Base-by-base conservation (phyloP, 495 filamentous ascomycete species). In the Podospora australis region DNA sequence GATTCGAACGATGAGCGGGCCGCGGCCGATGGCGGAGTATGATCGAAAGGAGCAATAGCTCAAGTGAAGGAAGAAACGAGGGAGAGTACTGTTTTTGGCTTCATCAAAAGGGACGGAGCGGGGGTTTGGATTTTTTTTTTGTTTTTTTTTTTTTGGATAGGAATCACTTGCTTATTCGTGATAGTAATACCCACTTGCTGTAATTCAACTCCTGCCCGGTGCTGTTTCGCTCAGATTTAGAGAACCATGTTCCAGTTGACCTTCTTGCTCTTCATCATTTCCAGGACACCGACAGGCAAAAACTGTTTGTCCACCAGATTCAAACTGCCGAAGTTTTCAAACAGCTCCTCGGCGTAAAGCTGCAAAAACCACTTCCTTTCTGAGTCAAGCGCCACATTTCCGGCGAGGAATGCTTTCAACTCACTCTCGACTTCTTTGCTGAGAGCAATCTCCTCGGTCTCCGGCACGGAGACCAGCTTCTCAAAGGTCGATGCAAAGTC, bases 201-300 rank as follows among this genome's bases (percentile, higher is more conserved):
- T 48, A 44, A 44, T 48, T 5, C 10, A 39, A n/a, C n/a, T n/a
- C n/a, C n/a, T n/a, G n/a, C n/a, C n/a, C n/a, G n/a, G n/a, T n/a
- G n/a, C n/a, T n/a, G n/a, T n/a, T n/a, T n/a, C n/a, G 8, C 11
- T 11, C 35, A 0, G 6, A 17, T 20, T 63, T 39, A 69, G 19
- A 70, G 48, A 21, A 67, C 58, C 66, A 69, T 69, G 54, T 78
- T 71, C 78, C 78, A 81, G 43, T 56, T 70, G 30, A 81, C 72
- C 57, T 67, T 73, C 58, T 74, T 74, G 28, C 68, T 70, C 55
- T 70, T 71, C 53, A 81, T 65, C 68, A 78, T 70, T 16, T 55
- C 62, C 52, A 80, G 54, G 24, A 82, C 54, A 1, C 79, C 76
- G 28, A 78, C 64, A 0, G 78, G 78, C 50, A 83, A 58, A 46